Percentiles rank a stretch among this genome's conserved stretches.
phyloP scores from a whole-genome alignment of 225 moss, liverwort and hornwort genomes.

The Ulota crispa region DNA sequence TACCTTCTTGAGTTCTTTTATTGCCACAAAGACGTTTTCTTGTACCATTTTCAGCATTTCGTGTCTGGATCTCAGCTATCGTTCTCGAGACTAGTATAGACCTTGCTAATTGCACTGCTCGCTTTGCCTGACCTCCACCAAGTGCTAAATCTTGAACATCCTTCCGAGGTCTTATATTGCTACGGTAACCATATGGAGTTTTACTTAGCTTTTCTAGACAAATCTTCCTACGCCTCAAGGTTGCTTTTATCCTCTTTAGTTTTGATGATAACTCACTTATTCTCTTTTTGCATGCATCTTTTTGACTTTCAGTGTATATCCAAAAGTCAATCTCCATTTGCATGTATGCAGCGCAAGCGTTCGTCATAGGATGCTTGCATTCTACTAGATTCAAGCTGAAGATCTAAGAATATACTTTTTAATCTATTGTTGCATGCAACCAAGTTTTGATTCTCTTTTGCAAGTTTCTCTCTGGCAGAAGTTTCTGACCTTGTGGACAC shows the following conservation, averaged over 20 bases:
- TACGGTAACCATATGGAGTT: neutral
- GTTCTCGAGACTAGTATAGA: neutral
- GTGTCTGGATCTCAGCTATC: neutral
- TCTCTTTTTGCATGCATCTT: neutral
- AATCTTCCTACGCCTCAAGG: neutral
- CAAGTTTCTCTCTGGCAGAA: neutral
- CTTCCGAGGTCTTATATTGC: neutral
- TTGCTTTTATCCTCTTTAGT: neutral
- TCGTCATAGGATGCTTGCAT: no score
- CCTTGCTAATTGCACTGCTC: neutral
- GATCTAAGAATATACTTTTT: no score
- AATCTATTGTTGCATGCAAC: neutral
- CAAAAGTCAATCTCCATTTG: neutral
- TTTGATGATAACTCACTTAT: no score
- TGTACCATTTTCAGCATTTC: neutral
- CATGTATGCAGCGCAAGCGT: no score
- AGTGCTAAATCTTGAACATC: neutral
- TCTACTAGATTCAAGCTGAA: no score
- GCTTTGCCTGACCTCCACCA: neutral
- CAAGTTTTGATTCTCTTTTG: neutral
- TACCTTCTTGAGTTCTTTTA: neutral
- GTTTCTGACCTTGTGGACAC: neutral
- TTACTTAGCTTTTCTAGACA: neutral
- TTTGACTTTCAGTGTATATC: neutral
- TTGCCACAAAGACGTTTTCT: neutral